Evolutionary conservation across 2,329 filamentous ascomycete genomes (phyloP), one percentile per base, ranked within the genome.

Genomic region (Dothistroma septosporum): DNA sequence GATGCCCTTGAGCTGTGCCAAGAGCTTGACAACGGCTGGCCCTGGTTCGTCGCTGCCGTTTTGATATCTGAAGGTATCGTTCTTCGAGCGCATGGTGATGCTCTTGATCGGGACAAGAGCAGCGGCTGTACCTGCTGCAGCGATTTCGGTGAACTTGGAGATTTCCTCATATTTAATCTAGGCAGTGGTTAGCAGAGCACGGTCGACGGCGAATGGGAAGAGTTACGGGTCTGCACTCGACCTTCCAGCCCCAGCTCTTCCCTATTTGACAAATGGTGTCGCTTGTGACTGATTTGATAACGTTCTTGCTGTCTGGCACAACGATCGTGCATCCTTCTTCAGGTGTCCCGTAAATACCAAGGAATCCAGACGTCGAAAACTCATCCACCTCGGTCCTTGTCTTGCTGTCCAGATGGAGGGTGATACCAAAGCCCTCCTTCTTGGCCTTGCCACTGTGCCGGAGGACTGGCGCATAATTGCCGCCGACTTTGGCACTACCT

Each of bases 381-480:
- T 99, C 93, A 72, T 99, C 93, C 64, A 99, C 85, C 74, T 95
- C 91, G 61, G 85, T 88, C 68, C 92, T 85, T 10, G 85, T 90
- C 71, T 87, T 87, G 74, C 90, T 94, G 77, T 97, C 94, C 58
- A 97, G 80, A 75, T 97, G 93, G 70, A 97, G 81, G 1, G 93
- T 97, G 72, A 97, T 97, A n/a, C 91, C 92, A 72, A 85, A 97
- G 33, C 93, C 93, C 61, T 91, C 84, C 19, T 81, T 79, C 60
- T 88, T 81, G 0, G 94, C 93, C 71, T 84, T 87, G 69, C 96
- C 92, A 72, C 90, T 95, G 83, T 91, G 92, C 59, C 89, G 83
- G 70, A 97, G 77, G 5, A 97, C 93, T 2, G 93, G 93, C 10
- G 92, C 93, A 73, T 97, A 97, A 78, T 97, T 97, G 14, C 93